Evolutionary conservation across 805 yeast species (phyloP).

Genomic region (Komagataella kurtzmanii): DNA sequence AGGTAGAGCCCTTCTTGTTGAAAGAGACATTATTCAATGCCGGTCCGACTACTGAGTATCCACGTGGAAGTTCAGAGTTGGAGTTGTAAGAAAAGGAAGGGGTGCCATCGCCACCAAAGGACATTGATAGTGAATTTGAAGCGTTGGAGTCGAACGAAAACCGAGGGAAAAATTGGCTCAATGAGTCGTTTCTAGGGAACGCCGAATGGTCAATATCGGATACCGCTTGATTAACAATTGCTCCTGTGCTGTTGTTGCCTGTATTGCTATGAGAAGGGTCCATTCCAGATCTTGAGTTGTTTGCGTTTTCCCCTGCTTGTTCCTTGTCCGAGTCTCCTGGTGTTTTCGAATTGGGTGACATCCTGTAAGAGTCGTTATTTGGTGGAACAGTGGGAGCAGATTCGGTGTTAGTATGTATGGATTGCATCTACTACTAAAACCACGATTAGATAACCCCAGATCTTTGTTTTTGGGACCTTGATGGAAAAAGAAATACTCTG

Average conservation of each 20-base stretch:
- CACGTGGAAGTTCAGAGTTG: neutral
- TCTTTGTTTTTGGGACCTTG: neutral
- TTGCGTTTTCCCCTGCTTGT: neutral
- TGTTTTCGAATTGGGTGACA: neutral
- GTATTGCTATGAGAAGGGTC: neutral
- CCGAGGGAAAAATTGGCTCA: constrained; percentile 12
- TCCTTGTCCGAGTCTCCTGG: neutral
- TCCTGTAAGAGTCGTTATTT: neutral
- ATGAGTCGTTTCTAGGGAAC: constrained; percentile 15
- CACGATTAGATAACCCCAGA: neutral
- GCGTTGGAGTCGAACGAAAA: constrained; percentile 13
- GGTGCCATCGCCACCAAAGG: neutral
- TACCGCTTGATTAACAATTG: neutral
- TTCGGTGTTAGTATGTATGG: neutral
- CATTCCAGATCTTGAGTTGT: neutral
- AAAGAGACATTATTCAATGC: neutral
- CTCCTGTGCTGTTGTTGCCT: neutral
- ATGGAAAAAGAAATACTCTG: neutral
- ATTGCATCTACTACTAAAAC: neutral
- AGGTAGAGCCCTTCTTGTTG: neutral
- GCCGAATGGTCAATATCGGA: constrained; percentile 2
- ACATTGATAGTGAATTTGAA: neutral
- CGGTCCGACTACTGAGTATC: neutral
- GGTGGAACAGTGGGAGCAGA: neutral
- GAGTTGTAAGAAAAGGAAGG: neutral